Conservation (phyloP, 805 yeast genomes). For the Isabelozyma heimii region DNA sequence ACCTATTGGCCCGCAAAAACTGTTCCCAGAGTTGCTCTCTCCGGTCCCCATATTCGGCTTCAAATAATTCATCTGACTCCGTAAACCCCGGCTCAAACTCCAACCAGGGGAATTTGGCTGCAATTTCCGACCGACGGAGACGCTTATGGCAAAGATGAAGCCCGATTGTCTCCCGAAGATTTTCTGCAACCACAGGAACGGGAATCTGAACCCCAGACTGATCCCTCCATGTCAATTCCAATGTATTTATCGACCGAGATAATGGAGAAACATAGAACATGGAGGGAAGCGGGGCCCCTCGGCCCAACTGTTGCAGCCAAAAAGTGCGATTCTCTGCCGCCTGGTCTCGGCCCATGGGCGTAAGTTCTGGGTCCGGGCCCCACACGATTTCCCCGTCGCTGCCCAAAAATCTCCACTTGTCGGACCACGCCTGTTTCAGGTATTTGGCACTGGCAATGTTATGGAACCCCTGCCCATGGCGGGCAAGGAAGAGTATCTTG, state of each 20-base stretch:
- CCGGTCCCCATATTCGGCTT: constrained; percentile 22
- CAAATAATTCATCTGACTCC: constrained; percentile 49
- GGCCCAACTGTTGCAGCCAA: constrained; percentile 38
- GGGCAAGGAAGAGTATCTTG: constrained; percentile 51
- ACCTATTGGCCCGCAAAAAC: constrained; percentile 41
- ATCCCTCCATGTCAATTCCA: constrained; percentile 44
- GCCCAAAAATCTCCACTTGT: constrained; percentile 47
- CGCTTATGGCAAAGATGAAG: constrained; percentile 58
- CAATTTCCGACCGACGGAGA: constrained; percentile 31
- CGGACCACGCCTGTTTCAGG: constrained; percentile 52
- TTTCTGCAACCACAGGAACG: constrained; percentile 37
- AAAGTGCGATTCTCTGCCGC: constrained; percentile 44
- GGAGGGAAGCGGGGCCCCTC: constrained; percentile 51
- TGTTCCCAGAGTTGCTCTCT: constrained; percentile 47
- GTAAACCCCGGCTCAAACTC: constrained; percentile 38
- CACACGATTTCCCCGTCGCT: constrained; percentile 54
- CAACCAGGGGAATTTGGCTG: constrained; percentile 33
- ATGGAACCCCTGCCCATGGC: constrained; percentile 70
- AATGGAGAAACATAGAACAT: constrained; percentile 58
- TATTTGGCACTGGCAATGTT: constrained; percentile 51
- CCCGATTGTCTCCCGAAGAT: constrained; percentile 59
- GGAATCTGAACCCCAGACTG: constrained; percentile 18
- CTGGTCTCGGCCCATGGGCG: constrained; percentile 51
- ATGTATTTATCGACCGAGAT: constrained; percentile 56
- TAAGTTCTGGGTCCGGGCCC: constrained; percentile 60